phyloP scores from a whole-genome alignment of 106 monocot species.

The Dendrobium huoshanense region DNA sequence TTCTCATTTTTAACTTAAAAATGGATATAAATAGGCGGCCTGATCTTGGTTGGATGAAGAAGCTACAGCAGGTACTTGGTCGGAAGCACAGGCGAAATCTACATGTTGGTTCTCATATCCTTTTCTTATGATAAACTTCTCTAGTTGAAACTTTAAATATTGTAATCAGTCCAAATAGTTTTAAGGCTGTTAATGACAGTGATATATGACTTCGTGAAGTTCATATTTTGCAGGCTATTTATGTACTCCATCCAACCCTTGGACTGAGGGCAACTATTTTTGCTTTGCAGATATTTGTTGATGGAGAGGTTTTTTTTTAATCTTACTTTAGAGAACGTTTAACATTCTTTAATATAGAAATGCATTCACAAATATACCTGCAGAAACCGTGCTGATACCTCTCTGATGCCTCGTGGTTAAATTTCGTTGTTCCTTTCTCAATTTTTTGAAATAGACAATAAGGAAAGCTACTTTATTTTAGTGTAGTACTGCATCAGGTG shows the following conservation, averaged over 20 bases:
- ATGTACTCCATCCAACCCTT: slow-evolving; percentile 92
- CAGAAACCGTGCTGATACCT: not conserved
- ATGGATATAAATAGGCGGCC: slow-evolving; percentile 53
- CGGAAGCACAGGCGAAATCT: slow-evolving; percentile 87
- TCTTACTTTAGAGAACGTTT: not conserved
- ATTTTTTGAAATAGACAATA: too few relatives aligned
- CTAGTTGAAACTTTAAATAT: not conserved
- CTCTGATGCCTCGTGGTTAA: not conserved
- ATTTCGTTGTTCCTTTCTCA: not conserved
- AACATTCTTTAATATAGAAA: not conserved
- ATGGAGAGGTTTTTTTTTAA: slow-evolving; percentile 60
- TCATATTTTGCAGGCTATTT: slow-evolving; percentile 60
- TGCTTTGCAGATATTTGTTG: slow-evolving; percentile 80
- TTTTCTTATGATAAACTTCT: not conserved
- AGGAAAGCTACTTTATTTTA: too few relatives aligned
- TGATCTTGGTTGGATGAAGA: slow-evolving; percentile 97
- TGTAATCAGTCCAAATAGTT: not conserved
- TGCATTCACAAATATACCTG: not conserved
- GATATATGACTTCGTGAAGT: not conserved
- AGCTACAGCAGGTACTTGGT: slow-evolving; percentile 87
- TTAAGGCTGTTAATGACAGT: not conserved
- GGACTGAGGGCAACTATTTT: slow-evolving; percentile 78
- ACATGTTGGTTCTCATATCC: slow-evolving; percentile 44
- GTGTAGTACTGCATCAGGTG: too few relatives aligned
- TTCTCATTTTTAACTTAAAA: not conserved